Evolutionary conservation across 768 basidiomycete genomes (phyloP).

Genomic region (Lactarius quietus): DNA sequence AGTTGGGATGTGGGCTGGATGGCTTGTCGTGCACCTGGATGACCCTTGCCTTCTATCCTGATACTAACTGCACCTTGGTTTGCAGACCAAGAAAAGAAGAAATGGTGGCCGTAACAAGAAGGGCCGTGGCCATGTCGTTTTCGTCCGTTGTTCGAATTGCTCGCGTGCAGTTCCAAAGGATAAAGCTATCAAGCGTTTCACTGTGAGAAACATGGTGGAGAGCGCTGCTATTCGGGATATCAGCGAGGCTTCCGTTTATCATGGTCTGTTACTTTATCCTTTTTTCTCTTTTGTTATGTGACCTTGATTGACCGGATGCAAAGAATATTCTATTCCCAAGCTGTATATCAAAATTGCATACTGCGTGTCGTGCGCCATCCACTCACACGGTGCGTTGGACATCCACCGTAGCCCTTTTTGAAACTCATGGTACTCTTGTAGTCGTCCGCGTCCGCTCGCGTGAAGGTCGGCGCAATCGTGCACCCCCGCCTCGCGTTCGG

Average conservation of each 20-base stretch:
- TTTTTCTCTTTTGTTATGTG: background rate
- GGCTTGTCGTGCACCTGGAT: constrained; percentile 30
- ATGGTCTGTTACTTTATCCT: constrained; percentile 50
- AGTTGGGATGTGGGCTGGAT: constrained; percentile 32
- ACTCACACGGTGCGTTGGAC: constrained; percentile 81
- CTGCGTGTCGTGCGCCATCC: constrained; percentile 99
- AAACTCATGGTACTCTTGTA: constrained; percentile 33
- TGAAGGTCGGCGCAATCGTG: constrained; percentile 94
- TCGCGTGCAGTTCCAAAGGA: constrained; percentile 97
- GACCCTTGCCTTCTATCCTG: constrained; percentile 8
- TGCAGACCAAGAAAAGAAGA: constrained; percentile 98
- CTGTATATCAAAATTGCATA: constrained; percentile 98
- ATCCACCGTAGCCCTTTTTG: background rate
- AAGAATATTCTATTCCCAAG: constrained; percentile 96
- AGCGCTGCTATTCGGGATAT: constrained; percentile 97
- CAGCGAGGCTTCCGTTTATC: constrained; percentile 92
- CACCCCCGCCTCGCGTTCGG: constrained; percentile 90
- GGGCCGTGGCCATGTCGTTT: constrained; percentile 92
- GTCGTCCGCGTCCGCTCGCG: constrained; percentile 98
- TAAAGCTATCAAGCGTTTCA: constrained; percentile 99
- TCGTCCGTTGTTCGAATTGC: constrained; percentile 99
- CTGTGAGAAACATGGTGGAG: constrained; percentile 99
- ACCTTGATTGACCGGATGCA: background rate
- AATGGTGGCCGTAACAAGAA: constrained; percentile 99
- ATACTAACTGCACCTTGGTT: constrained; percentile 26